Percentiles rank a stretch among this genome's conserved stretches.
phyloP scores from a whole-genome alignment of 2,329 filamentous ascomycete genomes.

The Diaporthe sp. region DNA sequence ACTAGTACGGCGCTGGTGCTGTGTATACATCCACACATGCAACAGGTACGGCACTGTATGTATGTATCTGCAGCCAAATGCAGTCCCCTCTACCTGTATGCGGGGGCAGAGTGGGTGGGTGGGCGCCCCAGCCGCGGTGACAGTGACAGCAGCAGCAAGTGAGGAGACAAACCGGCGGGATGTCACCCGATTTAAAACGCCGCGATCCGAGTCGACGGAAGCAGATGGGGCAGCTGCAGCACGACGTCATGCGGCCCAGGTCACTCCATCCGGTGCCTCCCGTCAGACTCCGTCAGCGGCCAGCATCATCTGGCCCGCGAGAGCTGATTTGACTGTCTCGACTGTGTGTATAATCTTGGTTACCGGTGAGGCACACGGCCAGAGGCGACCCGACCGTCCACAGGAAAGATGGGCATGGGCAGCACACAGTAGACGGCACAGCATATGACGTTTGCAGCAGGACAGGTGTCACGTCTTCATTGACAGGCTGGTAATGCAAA shows the following conservation, averaged over 20 bases:
- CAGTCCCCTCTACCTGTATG: background rate
- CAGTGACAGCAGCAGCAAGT: constrained; percentile 1
- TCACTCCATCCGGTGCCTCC: constrained; percentile 25
- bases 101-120: constrained; percentile 6
- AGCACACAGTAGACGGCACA: too few species aligned
- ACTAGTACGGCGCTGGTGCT: background rate
- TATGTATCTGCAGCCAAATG: background rate
- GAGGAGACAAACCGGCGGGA: constrained; percentile 22
- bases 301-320: constrained; percentile 23
- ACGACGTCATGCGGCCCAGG: constrained; percentile 37
- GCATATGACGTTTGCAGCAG: constrained; percentile 39
- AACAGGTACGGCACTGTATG: background rate
- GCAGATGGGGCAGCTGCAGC: constrained; percentile 34
- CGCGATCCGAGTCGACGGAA: constrained; percentile 24
- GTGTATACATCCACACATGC: too few species aligned
- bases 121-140: constrained; percentile 16
- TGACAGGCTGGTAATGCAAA: constrained; percentile 20
- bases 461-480: constrained; percentile 37
- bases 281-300: constrained; percentile 31
- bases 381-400: constrained; percentile 1
- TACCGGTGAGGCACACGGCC: constrained; percentile 19
- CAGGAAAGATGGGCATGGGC: background rate
- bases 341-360: background rate
- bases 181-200: constrained; percentile 24
- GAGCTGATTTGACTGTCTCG: constrained; percentile 18